Conservation (phyloP, 2,329 filamentous ascomycete species). For the Pseudogymnoascus sp. region DNA sequence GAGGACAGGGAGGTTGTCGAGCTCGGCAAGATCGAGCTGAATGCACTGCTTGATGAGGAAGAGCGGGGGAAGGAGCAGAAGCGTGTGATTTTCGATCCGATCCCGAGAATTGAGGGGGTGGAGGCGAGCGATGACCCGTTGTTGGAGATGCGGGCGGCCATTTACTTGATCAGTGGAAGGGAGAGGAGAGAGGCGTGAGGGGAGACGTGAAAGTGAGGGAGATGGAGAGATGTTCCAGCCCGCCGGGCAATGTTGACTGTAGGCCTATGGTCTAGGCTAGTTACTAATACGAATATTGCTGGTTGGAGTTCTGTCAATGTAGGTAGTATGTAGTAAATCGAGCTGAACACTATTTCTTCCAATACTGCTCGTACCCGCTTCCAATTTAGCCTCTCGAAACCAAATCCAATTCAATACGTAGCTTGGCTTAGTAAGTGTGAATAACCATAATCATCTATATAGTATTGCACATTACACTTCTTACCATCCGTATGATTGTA, state of each 20-base stretch:
- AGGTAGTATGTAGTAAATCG: not conserved
- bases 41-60: slow-evolving; percentile 32
- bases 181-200: slow-evolving; percentile 37
- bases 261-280: not conserved
- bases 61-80: slow-evolving; percentile 39
- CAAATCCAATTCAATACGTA: not conserved
- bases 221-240: not conserved
- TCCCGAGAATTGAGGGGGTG: slow-evolving; percentile 46
- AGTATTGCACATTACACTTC: not conserved
- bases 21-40: slow-evolving; percentile 40
- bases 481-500: not conserved
- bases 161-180: slow-evolving; percentile 48
- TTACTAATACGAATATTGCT: not conserved
- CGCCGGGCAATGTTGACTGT: not conserved
- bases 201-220: slow-evolving; percentile 22
- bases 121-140: slow-evolving; percentile 47
- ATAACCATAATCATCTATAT: not conserved
- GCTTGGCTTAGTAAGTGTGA: not conserved
- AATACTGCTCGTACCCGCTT: not conserved
- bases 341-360: not conserved
- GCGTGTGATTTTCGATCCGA: slow-evolving; percentile 49
- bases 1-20: slow-evolving; percentile 41
- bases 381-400: not conserved
- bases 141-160: slow-evolving; percentile 44
- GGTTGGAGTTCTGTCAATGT: not conserved